Evolutionary conservation across 768 basidiomycete species (phyloP).

Genomic region (Tricholoma sp.): DNA sequence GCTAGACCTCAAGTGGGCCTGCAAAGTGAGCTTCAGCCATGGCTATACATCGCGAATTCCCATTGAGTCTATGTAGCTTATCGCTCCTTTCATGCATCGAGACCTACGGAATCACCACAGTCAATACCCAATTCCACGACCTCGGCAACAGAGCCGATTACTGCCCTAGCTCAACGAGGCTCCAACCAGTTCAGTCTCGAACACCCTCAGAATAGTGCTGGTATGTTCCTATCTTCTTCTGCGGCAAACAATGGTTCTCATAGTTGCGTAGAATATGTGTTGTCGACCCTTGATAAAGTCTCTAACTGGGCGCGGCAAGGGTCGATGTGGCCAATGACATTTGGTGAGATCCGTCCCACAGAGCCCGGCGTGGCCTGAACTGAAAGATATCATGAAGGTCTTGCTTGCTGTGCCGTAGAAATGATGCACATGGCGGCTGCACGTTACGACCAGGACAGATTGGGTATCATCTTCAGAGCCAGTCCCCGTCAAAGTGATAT

Average conservation of each 20-base stretch:
- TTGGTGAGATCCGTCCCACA: constrained; percentile 41
- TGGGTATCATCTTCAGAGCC: constrained; percentile 98
- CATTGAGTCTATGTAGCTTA: constrained; percentile 27
- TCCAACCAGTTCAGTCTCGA: constrained; percentile 85
- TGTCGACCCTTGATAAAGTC: constrained; percentile 94
- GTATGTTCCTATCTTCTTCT: constrained; percentile 34
- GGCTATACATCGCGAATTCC: constrained; percentile 7
- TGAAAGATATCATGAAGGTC: constrained; percentile 42
- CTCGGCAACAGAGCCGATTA: constrained; percentile 54
- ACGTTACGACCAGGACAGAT: constrained; percentile 95
- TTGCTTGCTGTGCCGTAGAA: constrained; percentile 99
- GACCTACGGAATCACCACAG: constrained; percentile 34
- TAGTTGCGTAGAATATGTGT: constrained; percentile 76
- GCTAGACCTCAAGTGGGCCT: constrained; percentile 40
- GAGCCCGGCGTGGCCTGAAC: not conserved
- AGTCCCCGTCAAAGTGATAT: constrained; percentile 96
- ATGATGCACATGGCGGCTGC: constrained; percentile 99
- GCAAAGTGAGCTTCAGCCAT: constrained; percentile 27
- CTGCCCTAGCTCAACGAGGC: constrained; percentile 66
- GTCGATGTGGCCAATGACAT: constrained; percentile 99
- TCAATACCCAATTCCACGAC: constrained; percentile 34
- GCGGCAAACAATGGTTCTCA: not conserved
- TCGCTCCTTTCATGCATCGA: constrained; percentile 56
- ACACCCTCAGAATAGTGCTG: constrained; percentile 86
- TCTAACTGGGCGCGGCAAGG: constrained; percentile 97